phyloP scores from a whole-genome alignment of 2,329 filamentous ascomycete genomes.

The Penicillium sp. region DNA sequence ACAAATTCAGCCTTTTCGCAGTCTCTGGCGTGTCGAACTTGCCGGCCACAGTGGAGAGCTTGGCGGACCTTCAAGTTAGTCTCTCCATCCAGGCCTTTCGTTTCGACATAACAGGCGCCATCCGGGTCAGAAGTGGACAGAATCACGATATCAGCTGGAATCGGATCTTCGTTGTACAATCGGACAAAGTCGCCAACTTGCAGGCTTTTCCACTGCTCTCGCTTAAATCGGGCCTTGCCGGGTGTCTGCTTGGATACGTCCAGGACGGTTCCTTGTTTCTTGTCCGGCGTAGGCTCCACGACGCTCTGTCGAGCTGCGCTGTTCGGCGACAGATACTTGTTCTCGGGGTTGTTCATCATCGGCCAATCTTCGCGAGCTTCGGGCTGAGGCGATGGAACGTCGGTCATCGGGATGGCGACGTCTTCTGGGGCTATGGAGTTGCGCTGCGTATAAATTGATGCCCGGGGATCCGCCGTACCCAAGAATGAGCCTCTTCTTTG shows the following conservation, averaged over 20 bases:
- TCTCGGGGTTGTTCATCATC: slow-evolving; percentile 31
- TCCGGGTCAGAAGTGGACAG: slow-evolving; percentile 91
- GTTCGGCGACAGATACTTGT: slow-evolving; percentile 33
- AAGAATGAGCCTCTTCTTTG: slow-evolving; percentile 66
- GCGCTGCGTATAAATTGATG: slow-evolving; percentile 56
- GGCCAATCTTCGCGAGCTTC: slow-evolving; percentile 50
- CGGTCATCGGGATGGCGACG: slow-evolving; percentile 91
- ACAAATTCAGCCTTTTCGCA: slow-evolving; percentile 86
- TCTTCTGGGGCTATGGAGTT: slow-evolving; percentile 42
- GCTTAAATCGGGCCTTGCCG: slow-evolving; percentile 81
- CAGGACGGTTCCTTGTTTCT: slow-evolving; percentile 67
- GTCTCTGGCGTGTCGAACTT: slow-evolving; percentile 83
- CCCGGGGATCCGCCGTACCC: slow-evolving; percentile 57
- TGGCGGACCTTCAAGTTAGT: slow-evolving; percentile 96
- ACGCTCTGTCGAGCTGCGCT: slow-evolving; percentile 31
- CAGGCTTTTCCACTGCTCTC: slow-evolving; percentile 91
- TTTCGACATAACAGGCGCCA: slow-evolving; percentile 95
- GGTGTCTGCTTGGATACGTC: slow-evolving; percentile 66
- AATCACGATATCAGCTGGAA: slow-evolving; percentile 90
- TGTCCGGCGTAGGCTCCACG: slow-evolving; percentile 30
- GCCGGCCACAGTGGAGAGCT: slow-evolving; percentile 79
- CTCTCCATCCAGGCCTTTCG: slow-evolving; percentile 96
- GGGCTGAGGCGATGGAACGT: slow-evolving; percentile 78
- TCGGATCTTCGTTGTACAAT: slow-evolving; percentile 92
- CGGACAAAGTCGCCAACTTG: slow-evolving; percentile 95